Evolutionary conservation across 2,329 filamentous ascomycete species (phyloP), one percentile per base, ranked within the genome.

Genomic region (Byssochlamys sp.): DNA sequence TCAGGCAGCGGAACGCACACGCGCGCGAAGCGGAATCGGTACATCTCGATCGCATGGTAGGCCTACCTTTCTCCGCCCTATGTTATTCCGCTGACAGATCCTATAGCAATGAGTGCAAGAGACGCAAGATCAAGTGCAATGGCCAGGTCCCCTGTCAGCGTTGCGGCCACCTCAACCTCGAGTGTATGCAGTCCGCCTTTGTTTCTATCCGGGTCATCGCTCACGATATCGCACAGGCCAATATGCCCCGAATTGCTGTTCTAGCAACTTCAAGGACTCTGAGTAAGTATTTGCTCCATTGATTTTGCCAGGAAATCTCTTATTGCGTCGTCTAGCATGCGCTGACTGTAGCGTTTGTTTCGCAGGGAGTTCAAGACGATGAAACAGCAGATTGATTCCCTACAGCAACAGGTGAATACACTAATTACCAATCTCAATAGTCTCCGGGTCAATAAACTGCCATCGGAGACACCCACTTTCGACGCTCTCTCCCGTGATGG

Each of bases 261-360:
- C 73, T 61, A 91, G 84, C 77, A 90, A 84, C 72, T 91, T 96
- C 80, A 94, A 92, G 72, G 91, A 96, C 67, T 91, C 90, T 52
- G 89, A 95, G 78, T 81, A 71, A 59, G 78, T 69, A 24, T 5
- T 28, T 49, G 14, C 19, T 33, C 35, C 19, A 24, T 4, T 33
- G 50, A 11, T 25, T 19, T 35, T 33, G 24, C 25, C 10, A 11
- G n/a, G 4, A 39, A 24, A 25, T 27, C 12, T 14, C 24, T 26
- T 55, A 10, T 31, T 31, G 29, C 11, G 29, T 31, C 29, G 26
- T 39, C 28, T 55, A 52, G 27, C 25, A 7, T 35, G 53, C 19
- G 52, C 33, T 57, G 35, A 19, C 51, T 11, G 31, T 27, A 45
- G 14, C 19, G 55, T 24, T 53, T 48, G 53, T 51, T 54, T 26